Evolutionary conservation across 139 green algal genomes (phyloP).

Genomic region (Picochlorum costavermella): DNA sequence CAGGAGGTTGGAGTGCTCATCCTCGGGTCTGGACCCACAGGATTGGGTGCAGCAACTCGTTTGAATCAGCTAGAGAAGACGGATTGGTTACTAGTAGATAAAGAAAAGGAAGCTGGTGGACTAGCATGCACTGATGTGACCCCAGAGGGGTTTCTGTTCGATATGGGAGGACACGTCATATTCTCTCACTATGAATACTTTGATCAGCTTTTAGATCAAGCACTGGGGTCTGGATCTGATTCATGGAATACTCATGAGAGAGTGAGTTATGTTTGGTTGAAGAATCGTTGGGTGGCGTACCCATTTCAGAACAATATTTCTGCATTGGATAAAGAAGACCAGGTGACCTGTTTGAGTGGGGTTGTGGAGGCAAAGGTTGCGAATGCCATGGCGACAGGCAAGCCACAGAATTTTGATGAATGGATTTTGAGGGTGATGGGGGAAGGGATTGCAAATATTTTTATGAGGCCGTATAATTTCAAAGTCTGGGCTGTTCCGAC

Average conservation of each 20-base stretch:
- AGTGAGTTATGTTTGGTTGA: constrained; percentile 82
- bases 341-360: constrained; percentile 72
- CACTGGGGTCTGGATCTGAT: constrained; percentile 41
- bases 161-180: constrained; percentile 92
- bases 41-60: constrained; percentile 75
- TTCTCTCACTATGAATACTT: constrained; percentile 92
- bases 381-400: constrained; percentile 47
- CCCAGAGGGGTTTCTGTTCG: constrained; percentile 81
- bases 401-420: constrained; percentile 85
- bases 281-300: constrained; percentile 78
- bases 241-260: constrained; percentile 79
- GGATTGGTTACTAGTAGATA: constrained; percentile 74
- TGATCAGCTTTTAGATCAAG: constrained; percentile 63
- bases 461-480: constrained; percentile 96
- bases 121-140: constrained; percentile 82
- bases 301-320: constrained; percentile 91
- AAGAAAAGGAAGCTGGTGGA: constrained; percentile 64
- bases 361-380: constrained; percentile 76
- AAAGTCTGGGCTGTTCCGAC: constrained; percentile 79
- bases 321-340: constrained; percentile 72
- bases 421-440: constrained; percentile 88
- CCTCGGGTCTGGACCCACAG: constrained; percentile 73
- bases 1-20: constrained; percentile 62
- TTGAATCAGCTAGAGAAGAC: constrained; percentile 70
- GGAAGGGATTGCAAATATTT: constrained; percentile 77